These are phyloP conservation scores for Penicillium thymicola DNA, from an alignment of 2,329 filamentous ascomycete species.

Conservation along the genomic window DNA sequence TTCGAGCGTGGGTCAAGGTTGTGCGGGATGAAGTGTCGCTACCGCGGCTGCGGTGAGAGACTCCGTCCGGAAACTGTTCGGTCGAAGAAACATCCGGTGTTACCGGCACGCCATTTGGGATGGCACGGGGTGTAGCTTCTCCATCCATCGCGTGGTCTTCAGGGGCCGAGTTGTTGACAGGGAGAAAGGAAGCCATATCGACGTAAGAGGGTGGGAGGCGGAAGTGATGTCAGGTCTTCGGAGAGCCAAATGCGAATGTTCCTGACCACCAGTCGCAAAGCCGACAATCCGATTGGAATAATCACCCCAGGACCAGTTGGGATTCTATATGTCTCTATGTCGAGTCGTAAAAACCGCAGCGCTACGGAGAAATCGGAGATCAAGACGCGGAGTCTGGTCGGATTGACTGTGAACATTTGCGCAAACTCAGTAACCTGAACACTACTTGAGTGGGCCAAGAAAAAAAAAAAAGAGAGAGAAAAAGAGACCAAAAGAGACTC, in stretches of 20 bases:
- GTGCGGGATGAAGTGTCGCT: slow-evolving; percentile 27
- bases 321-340: slow-evolving; percentile 13
- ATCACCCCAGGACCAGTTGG: slow-evolving; percentile 13
- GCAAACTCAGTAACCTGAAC: slow-evolving; percentile 9
- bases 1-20: slow-evolving; percentile 34
- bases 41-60: slow-evolving; percentile 29
- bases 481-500: not conserved
- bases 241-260: slow-evolving; percentile 15
- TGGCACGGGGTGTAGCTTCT: slow-evolving; percentile 53
- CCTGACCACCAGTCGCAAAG: slow-evolving; percentile 20
- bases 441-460: slow-evolving; percentile 5
- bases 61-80: slow-evolving; percentile 19
- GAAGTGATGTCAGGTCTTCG: slow-evolving; percentile 29
- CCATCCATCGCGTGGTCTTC: slow-evolving; percentile 47
- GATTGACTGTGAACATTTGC: slow-evolving; percentile 23
- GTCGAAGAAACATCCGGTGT: slow-evolving; percentile 27
- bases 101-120: slow-evolving; percentile 39
- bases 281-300: slow-evolving; percentile 21
- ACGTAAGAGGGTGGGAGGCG: slow-evolving; percentile 21
- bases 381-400: slow-evolving; percentile 13
- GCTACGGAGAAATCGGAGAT: slow-evolving; percentile 17
- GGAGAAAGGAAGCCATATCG: slow-evolving; percentile 56
- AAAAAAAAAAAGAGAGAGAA: not conserved
- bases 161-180: slow-evolving; percentile 57
- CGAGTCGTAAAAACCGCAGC: slow-evolving; percentile 13